Conservation (phyloP, 768 basidiomycete species). For the Termitomyces sp. region DNA sequence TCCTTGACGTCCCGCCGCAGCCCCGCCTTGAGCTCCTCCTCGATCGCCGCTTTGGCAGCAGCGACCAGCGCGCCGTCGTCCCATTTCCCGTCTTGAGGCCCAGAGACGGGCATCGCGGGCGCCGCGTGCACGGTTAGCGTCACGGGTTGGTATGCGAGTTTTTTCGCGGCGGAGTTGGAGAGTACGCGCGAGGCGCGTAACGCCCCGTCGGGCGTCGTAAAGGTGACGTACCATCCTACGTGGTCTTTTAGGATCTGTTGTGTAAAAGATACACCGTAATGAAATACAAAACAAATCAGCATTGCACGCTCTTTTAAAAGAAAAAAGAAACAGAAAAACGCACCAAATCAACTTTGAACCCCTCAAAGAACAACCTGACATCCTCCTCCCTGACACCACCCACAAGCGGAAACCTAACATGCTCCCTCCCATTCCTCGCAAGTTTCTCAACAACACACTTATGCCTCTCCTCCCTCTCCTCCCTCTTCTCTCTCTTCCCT, state of each 20-base stretch:
- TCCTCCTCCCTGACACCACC: slow-evolving; percentile 51
- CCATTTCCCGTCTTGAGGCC: slow-evolving; percentile 42
- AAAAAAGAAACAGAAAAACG: slow-evolving; percentile 22
- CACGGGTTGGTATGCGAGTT: slow-evolving; percentile 56
- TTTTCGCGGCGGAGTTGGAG: slow-evolving; percentile 36
- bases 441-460: slow-evolving; percentile 44
- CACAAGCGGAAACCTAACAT: slow-evolving; percentile 52
- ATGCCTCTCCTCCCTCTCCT: slow-evolving; percentile 31
- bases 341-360: slow-evolving; percentile 72
- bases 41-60: neutral
- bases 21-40: neutral
- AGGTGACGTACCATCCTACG: slow-evolving; percentile 79
- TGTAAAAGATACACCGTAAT: no score
- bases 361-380: slow-evolving; percentile 61
- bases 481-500: slow-evolving; percentile 16
- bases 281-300: neutral
- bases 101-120: slow-evolving; percentile 27
- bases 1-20: neutral
- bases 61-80: slow-evolving; percentile 48
- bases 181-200: slow-evolving; percentile 66
- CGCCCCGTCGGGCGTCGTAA: slow-evolving; percentile 56
- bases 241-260: slow-evolving; percentile 65
- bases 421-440: slow-evolving; percentile 58
- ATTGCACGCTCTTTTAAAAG: neutral
- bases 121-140: slow-evolving; percentile 46